These are phyloP conservation scores for Lentinula guzmanii DNA, from an alignment of 768 basidiomycete species.

Conservation along the genomic window DNA sequence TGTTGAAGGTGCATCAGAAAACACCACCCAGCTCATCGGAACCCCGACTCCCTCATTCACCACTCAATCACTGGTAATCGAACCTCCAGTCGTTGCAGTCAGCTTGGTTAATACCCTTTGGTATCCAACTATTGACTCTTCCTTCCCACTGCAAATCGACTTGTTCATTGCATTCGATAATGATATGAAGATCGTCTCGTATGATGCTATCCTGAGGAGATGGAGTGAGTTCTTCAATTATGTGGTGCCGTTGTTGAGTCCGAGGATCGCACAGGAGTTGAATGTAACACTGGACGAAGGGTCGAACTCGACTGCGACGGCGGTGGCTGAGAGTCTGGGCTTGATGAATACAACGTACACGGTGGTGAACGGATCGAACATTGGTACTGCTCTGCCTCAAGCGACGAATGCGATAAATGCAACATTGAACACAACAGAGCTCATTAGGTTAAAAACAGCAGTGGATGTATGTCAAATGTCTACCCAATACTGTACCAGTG, in stretches of 20 bases:
- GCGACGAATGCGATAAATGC: too few relatives aligned
- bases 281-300: not conserved
- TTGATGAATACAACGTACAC: too few relatives aligned
- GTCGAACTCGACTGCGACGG: not conserved
- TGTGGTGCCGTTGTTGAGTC: not conserved
- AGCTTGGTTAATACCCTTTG: not conserved
- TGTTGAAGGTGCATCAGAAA: not conserved
- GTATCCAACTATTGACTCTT: slow-evolving; percentile 4
- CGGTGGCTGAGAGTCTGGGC: too few relatives aligned
- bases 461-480: slow-evolving; percentile 6
- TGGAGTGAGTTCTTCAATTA: slow-evolving; percentile 3
- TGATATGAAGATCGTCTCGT: slow-evolving; percentile 4
- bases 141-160: slow-evolving; percentile 5
- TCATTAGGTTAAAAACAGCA: slow-evolving; percentile 1
- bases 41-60: not conserved
- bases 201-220: slow-evolving; percentile 6
- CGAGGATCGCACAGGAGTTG: not conserved
- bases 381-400: too few relatives aligned
- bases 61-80: slow-evolving; percentile 2
- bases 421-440: not conserved
- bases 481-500: slow-evolving; percentile 3
- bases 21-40: slow-evolving; percentile 7
- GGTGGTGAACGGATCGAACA: too few relatives aligned
- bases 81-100: slow-evolving; percentile 1
- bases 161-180: slow-evolving; percentile 4